Percentiles rank a stretch among this genome's conserved stretches.
Evolutionary conservation across 768 basidiomycete species (phyloP).

Genomic region (Boletus rufocinnamomeus): DNA sequence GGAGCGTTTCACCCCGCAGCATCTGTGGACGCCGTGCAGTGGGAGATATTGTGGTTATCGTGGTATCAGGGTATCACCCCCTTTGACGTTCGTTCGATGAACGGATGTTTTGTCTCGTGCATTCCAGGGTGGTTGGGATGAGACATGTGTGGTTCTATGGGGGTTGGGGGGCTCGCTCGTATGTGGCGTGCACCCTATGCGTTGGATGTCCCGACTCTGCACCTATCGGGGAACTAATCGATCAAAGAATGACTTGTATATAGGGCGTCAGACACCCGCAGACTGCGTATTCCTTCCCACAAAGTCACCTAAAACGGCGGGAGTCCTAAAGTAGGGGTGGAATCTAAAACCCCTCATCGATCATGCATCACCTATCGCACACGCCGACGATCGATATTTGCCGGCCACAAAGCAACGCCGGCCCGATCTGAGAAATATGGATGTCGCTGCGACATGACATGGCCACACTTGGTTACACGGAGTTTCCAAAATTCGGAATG

Average conservation of each 20-base stretch:
- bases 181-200: background rate
- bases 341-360: background rate
- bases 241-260: background rate
- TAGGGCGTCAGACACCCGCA: background rate
- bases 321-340: background rate
- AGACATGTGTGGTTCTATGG: background rate
- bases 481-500: background rate
- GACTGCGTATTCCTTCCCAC: background rate
- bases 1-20: background rate
- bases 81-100: background rate
- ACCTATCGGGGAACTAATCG: background rate
- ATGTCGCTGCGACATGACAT: background rate
- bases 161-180: background rate
- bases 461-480: background rate
- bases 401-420: slow-evolving; percentile 1
- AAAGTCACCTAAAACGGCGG: background rate
- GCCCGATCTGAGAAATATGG: background rate
- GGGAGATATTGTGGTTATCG: background rate
- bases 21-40: no score
- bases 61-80: background rate
- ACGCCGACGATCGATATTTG: background rate
- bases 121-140: background rate
- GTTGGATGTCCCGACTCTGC: background rate
- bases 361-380: background rate
- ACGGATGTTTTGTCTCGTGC: background rate